These are phyloP conservation scores for Chaetomiaceae sp. DNA, from an alignment of 2,329 filamentous ascomycete species.

Conservation along the genomic window DNA sequence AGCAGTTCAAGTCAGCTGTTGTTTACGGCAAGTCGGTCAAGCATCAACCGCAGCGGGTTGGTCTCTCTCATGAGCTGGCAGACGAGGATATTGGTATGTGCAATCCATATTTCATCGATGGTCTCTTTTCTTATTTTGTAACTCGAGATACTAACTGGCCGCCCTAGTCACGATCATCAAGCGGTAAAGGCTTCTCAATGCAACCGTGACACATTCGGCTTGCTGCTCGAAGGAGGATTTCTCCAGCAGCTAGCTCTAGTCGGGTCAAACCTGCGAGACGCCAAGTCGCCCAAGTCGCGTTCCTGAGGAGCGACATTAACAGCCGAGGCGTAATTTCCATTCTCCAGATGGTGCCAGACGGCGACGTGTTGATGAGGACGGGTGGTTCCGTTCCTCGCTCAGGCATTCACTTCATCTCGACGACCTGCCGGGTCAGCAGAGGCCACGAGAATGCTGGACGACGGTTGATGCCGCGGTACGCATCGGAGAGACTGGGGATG, in stretches of 20 bases:
- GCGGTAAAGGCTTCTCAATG: slow-evolving; percentile 40
- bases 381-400: not conserved
- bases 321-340: not conserved
- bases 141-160: too few species aligned
- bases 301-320: not conserved
- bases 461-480: not conserved
- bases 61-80: slow-evolving; percentile 81
- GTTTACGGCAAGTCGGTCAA: slow-evolving; percentile 98
- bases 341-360: not conserved
- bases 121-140: too few species aligned
- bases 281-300: slow-evolving; percentile 9
- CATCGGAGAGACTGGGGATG: not conserved
- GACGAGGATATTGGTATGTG: slow-evolving; percentile 96
- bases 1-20: slow-evolving; percentile 91
- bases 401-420: too few species aligned
- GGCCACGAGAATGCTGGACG: too few species aligned
- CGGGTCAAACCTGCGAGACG: slow-evolving; percentile 1
- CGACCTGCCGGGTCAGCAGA: too few species aligned
- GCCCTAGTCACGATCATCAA: slow-evolving; percentile 70
- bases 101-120: too few species aligned
- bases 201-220: not conserved
- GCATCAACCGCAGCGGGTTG: slow-evolving; percentile 95
- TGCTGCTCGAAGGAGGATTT: too few species aligned
- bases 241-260: too few species aligned
- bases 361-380: not conserved